These are phyloP conservation scores for Chloranthus sessilifolius DNA, from an alignment of 164 flowering plant species.

Conservation along the genomic window DNA sequence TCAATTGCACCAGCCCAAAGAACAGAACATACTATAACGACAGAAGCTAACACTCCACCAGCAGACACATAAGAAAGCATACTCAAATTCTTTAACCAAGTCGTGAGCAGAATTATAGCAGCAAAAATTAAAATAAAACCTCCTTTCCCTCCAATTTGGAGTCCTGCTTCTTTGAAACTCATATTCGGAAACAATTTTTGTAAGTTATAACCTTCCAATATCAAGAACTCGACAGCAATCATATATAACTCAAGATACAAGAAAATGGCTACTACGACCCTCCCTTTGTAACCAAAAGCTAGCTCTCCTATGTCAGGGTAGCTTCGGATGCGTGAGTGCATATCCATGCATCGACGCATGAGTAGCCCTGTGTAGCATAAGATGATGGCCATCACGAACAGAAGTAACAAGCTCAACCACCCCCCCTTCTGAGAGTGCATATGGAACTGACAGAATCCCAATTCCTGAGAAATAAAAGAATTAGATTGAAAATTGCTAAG, in stretches of 20 bases:
- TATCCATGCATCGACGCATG: conserved; percentile 11
- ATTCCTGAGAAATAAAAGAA: conserved; percentile 12
- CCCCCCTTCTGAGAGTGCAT: conserved; percentile 14
- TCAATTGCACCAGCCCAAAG: neutral
- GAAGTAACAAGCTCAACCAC: conserved; percentile 12
- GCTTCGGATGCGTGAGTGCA: conserved; percentile 6
- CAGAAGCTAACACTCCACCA: neutral
- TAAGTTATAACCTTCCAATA: conserved; percentile 16
- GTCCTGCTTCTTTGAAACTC: conserved; percentile 2
- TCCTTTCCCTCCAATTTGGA: conserved; percentile 6
- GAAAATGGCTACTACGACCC: conserved; percentile 6
- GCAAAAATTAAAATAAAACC: conserved; percentile 4
- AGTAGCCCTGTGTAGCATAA: conserved; percentile 12
- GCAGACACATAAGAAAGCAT: conserved; percentile 4
- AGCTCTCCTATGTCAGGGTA: conserved; percentile 12
- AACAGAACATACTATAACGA: neutral
- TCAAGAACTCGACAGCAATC: conserved; percentile 6
- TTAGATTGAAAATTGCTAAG: neutral
- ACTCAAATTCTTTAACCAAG: neutral
- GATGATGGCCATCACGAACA: conserved; percentile 5
- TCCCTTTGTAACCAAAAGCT: conserved; percentile 15
- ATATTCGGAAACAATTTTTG: conserved; percentile 15
- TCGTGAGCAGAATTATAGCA: neutral
- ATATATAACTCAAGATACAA: conserved; percentile 12
- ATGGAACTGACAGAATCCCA: conserved; percentile 8